Evolutionary conservation across 2,329 filamentous ascomycete species (phyloP), one percentile per base, ranked within the genome.

Genomic region (Colletotrichum lindemuthianum): DNA sequence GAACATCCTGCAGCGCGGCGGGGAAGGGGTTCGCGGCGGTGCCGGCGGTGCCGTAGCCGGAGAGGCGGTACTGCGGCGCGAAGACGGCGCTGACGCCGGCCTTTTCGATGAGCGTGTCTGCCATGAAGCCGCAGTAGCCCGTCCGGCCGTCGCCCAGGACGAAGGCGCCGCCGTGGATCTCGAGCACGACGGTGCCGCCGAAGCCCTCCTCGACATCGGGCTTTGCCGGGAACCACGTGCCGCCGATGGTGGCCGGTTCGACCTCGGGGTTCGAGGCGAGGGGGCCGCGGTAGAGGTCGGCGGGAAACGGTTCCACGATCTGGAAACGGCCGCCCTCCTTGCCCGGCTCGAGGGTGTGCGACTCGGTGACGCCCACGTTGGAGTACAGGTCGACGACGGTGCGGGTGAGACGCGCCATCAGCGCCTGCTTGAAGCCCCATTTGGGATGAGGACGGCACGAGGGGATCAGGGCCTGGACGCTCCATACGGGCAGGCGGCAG

Each of bases 111-210:
- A 75, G 63, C 6, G 68, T 69, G 49, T 69, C 59, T 43, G 70
- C 66, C 24, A 72, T 40, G 60, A 69, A 75, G 9, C 71, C 72
- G 2, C 70, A 70, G 61, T 74, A 73, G 2, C 45, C 51, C 49
- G 75, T 73, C 10, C 74, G 73, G 3, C 74, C 73, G 36, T 70
- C 68, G 10, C 74, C 73, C 12, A 77, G 65, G 12, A 73, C 72
- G 61, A 70, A 76, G 16, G 67, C 75, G 8, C 75, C 74, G 32
- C 75, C 75, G 58, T 77, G 75, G 45, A 77, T 69, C 44, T 77
- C 74, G 36, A 77, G 66, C 8, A 66, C 66, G 6, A 73, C 68
- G 43, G n/a, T 39, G 59, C 59, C 59, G 12, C 41, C 13, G 48
- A 60, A 11, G 67, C 66, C 12, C 32, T 41, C 49, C 32, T 56